A percentile compares a stretch with the other conserved stretches of the same genome.
Evolutionary conservation across 768 basidiomycete species (phyloP).

Genomic region (Psilocybe azurescens): DNA sequence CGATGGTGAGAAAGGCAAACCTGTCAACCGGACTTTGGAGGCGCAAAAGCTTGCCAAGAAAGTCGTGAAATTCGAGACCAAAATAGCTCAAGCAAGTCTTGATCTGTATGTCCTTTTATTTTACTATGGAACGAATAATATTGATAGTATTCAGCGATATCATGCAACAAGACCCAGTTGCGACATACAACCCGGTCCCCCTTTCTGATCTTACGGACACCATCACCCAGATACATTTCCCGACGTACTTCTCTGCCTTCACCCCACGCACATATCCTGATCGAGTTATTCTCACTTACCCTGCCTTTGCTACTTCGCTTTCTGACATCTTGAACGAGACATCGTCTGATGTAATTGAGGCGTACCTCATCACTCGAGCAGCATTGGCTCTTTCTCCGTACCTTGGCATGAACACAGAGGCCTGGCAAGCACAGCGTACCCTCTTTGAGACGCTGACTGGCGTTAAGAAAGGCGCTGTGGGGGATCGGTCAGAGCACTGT

Average conservation of each 20-base stretch:
- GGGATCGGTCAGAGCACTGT: slow-evolving; percentile 87
- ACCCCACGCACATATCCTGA: slow-evolving; percentile 77
- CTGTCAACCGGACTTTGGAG: slow-evolving; percentile 55
- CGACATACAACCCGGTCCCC: slow-evolving; percentile 85
- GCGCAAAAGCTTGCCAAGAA: slow-evolving; percentile 69
- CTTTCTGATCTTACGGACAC: slow-evolving; percentile 70
- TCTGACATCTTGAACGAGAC: slow-evolving; percentile 73
- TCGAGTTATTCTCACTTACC: slow-evolving; percentile 82
- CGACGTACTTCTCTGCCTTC: slow-evolving; percentile 86
- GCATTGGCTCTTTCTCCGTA: slow-evolving; percentile 71
- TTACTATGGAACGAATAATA: neutral
- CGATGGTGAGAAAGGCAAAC: slow-evolving; percentile 45
- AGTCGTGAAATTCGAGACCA: slow-evolving; percentile 79
- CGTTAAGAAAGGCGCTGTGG: slow-evolving; percentile 84
- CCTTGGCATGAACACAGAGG: slow-evolving; percentile 76
- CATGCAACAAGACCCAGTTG: slow-evolving; percentile 79
- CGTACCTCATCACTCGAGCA: slow-evolving; percentile 84
- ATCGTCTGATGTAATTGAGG: slow-evolving; percentile 74
- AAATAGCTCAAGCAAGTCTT: slow-evolving; percentile 78
- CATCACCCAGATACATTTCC: slow-evolving; percentile 81
- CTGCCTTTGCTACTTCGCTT: slow-evolving; percentile 73
- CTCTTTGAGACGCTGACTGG: slow-evolving; percentile 80
- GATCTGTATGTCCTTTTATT: slow-evolving; percentile 61
- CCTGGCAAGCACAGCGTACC: slow-evolving; percentile 76
- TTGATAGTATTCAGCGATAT: slow-evolving; percentile 51